Evolutionary conservation across 306 rosid genomes (phyloP), one percentile per base, ranked within the genome.

Genomic region (Cicer yamashitae): DNA sequence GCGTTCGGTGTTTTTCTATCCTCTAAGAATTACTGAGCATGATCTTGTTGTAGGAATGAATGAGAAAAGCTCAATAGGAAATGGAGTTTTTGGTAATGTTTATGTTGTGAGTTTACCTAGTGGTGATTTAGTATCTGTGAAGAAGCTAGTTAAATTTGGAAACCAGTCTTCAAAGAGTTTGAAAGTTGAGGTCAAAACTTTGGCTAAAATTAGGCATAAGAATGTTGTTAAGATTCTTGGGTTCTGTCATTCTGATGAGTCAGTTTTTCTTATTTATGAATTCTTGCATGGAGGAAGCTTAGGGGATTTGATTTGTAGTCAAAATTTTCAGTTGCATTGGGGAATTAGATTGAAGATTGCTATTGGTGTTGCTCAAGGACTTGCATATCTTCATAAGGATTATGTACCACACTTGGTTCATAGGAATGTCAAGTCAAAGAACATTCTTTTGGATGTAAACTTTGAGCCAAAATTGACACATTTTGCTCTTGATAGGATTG

Each of bases 121-220:
- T 74, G 91, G 91, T 73, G 99, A 94, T 80, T 83, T 75, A 43
- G 89, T 94, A 17, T 96, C 93, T 57, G 96, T 94, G 14, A 94
- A 94, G 83, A 94, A 90, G 83, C 84, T 94, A 12, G 89, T 85
- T 43, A 94, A 94, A 47, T 94, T 89, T 57, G 91, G 91, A 71
- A 83, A 81, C 78, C 91, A 79, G 74, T 87, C 96, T 13, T 89
- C 89, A 11, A 94, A 88, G 76, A 74, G 88, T 58, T 78, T 92
- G 87, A 94, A 94, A 83, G 75, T 80, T 64, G 97, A 92, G 84
- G 87, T 94, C 63, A 89, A 92, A 89, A 94, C 93, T 8, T 68
- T 92, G 80, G 99, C 96, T 6, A 92, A 90, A 81, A 94, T 92
- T 76, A 94, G 99, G 90, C 97, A 94, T 22, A 91, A 92, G 82